These are phyloP conservation scores for Fonsecaea pugnacius DNA, from an alignment of 2,329 filamentous ascomycete genomes.

Conservation along the genomic window DNA sequence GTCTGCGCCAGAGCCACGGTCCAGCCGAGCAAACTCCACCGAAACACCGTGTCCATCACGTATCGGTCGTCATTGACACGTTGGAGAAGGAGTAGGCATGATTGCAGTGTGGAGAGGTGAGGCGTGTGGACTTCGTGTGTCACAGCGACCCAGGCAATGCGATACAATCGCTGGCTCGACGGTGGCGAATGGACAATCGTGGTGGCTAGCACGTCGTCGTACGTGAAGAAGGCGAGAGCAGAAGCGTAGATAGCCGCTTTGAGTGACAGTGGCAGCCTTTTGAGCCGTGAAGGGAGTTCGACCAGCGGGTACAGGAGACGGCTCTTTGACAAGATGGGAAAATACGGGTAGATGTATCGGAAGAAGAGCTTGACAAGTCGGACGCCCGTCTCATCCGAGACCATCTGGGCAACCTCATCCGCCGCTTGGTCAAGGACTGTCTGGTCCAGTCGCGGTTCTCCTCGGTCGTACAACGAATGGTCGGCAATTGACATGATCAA, in stretches of 20 bases:
- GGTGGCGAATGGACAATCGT: constrained; percentile 20
- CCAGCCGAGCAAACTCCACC: constrained; percentile 18
- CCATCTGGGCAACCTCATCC: constrained; percentile 12
- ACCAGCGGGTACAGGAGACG: constrained; percentile 15
- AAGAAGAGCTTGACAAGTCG: constrained; percentile 19
- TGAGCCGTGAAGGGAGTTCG: constrained; percentile 11
- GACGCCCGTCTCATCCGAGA: constrained; percentile 10
- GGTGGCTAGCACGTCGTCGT: constrained; percentile 36
- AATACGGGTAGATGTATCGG: constrained; percentile 23
- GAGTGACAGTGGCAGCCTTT: constrained; percentile 27
- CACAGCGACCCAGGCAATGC: constrained; percentile 19
- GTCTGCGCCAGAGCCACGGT: constrained; percentile 22
- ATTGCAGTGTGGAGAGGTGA: constrained; percentile 18
- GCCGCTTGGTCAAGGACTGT: constrained; percentile 13
- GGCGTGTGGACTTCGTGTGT: constrained; percentile 23
- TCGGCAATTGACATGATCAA: constrained; percentile 19
- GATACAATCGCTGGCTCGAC: constrained; percentile 24
- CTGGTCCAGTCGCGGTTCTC: constrained; percentile 18
- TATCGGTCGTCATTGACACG: constrained; percentile 12
- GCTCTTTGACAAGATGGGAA: constrained; percentile 17
- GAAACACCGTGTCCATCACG: constrained; percentile 21
- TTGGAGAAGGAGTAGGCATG: constrained; percentile 23
- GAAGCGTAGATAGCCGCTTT: constrained; percentile 44
- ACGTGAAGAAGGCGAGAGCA: constrained; percentile 42
- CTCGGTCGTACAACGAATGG: constrained; percentile 17